A percentile compares a stretch with the other conserved stretches of the same genome.
Conservation (phyloP, 1,139 yeast genomes). For the Pichia sp. region DNA sequence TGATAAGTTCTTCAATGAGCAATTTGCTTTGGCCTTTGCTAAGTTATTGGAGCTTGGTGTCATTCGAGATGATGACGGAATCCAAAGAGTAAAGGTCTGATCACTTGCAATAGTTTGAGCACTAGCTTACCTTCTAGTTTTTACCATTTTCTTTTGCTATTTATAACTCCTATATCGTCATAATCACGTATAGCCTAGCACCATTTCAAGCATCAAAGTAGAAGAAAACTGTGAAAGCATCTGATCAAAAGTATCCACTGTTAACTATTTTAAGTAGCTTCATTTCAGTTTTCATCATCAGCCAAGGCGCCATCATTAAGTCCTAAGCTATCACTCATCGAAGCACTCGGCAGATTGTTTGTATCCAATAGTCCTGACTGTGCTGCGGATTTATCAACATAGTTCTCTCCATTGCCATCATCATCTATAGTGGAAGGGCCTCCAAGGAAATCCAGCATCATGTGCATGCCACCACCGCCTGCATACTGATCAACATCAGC, state of each 20-base stretch:
- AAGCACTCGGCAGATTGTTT: conserved; percentile 49
- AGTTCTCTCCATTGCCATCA: conserved; percentile 36
- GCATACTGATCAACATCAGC: conserved; percentile 79
- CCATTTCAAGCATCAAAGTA: too few relatives aligned
- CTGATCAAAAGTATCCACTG: too few relatives aligned
- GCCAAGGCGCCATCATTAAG: conserved; percentile 23
- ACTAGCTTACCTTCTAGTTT: neutral
- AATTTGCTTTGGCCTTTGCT: conserved; percentile 62
- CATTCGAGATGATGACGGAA: conserved; percentile 27
- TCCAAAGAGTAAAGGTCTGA: conserved; percentile 24
- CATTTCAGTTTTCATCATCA: conserved; percentile 4
- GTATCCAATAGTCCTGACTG: conserved; percentile 42
- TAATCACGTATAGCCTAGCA: too few relatives aligned
- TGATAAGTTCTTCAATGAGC: conserved; percentile 60
- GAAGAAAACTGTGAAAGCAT: too few relatives aligned
- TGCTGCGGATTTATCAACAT: conserved; percentile 32
- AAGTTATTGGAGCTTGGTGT: conserved; percentile 74
- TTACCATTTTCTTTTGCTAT: conserved; percentile 3
- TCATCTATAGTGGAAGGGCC: conserved; percentile 50
- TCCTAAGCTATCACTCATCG: conserved; percentile 23
- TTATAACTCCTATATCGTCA: too few relatives aligned
- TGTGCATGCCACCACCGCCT: conserved; percentile 86
- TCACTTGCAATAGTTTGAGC: too few relatives aligned
- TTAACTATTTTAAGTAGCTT: too few relatives aligned
- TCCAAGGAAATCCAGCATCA: conserved; percentile 82